These are phyloP conservation scores for Thalassiosira mediterranea DNA, from an alignment of 352 stramenopile genomes.

Conservation along the genomic window DNA sequence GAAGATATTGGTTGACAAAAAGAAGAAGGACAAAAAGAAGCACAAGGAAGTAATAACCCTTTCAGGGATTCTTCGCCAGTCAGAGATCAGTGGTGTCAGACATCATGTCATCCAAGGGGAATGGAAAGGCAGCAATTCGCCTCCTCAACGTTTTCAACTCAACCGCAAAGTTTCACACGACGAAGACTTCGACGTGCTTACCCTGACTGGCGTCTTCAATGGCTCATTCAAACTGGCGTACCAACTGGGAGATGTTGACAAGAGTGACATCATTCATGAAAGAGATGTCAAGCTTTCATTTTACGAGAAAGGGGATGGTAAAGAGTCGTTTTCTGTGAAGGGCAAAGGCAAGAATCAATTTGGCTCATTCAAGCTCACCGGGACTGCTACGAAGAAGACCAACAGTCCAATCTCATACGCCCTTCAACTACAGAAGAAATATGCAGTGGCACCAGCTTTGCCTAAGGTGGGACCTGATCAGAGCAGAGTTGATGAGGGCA, in stretches of 20 bases:
- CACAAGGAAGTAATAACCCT: neutral
- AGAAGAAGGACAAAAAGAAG: neutral
- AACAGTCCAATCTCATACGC: neutral
- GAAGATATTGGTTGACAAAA: neutral
- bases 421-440: neutral
- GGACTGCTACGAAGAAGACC: neutral
- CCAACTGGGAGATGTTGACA: neutral
- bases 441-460: neutral
- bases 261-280: neutral
- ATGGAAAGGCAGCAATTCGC: neutral
- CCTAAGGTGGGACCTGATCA: neutral
- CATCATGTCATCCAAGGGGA: neutral
- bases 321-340: neutral
- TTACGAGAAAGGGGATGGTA: neutral
- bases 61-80: neutral
- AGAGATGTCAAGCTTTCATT: neutral
- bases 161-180: neutral
- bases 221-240: neutral
- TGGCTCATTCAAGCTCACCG: neutral
- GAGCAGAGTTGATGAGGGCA: neutral
- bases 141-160: neutral
- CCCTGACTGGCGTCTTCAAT: neutral
- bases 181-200: neutral
- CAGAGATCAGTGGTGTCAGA: neutral
- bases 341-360: neutral